These are phyloP conservation scores for Coemansia sp. DNA, from an alignment of 192 early-diverging fungal species.

Conservation along the genomic window DNA sequence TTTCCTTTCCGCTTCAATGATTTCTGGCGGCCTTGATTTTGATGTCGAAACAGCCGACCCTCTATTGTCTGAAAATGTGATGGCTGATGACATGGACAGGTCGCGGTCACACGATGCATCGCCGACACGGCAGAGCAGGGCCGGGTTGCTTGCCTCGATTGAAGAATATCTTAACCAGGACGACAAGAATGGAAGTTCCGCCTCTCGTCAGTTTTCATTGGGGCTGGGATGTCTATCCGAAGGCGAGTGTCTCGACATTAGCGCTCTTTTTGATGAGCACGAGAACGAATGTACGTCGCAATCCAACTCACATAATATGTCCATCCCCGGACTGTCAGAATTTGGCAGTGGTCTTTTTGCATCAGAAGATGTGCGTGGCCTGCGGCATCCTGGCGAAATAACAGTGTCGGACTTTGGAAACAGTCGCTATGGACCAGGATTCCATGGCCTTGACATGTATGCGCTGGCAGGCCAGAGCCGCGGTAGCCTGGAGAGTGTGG, in stretches of 20 bases:
- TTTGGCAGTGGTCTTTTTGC: conserved; percentile 48
- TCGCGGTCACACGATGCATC: not conserved
- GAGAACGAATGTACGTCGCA: not conserved
- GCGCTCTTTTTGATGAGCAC: conserved; percentile 34
- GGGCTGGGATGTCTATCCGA: not conserved
- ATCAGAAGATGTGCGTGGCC: conserved; percentile 26
- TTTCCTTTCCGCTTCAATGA: not conserved
- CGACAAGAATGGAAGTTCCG: not conserved
- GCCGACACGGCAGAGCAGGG: not conserved
- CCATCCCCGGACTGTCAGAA: conserved; percentile 22
- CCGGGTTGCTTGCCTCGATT: conserved; percentile 21
- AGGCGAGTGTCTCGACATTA: conserved; percentile 26
- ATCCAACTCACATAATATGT: conserved; percentile 24
- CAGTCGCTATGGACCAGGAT: conserved; percentile 24
- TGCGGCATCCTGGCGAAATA: conserved; percentile 37
- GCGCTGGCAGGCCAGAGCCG: conserved; percentile 7
- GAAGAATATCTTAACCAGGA: conserved; percentile 27
- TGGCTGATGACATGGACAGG: not conserved
- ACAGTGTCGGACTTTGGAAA: conserved; percentile 43
- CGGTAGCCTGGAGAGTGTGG: conserved; percentile 29
- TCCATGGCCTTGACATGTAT: conserved; percentile 5
- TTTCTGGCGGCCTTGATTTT: not conserved
- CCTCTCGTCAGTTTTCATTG: not conserved
- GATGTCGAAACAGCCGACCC: not conserved
- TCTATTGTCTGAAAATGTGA: not conserved